Evolutionary conservation across 768 basidiomycete genomes (phyloP).

Genomic region (Pleurotus ostreatus): DNA sequence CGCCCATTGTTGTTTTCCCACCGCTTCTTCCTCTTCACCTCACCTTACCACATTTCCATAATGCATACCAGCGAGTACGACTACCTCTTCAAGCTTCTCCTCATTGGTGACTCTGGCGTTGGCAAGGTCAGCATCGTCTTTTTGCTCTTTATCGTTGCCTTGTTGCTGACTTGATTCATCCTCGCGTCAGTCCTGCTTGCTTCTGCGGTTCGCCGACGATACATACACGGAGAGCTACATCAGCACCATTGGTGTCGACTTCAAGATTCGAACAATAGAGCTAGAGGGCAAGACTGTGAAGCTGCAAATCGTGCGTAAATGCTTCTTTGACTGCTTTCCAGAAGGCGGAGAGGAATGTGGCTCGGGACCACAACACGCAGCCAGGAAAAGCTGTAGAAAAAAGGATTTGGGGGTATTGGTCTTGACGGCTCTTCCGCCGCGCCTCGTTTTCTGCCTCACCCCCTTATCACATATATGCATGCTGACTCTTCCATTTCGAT

Average conservation of each 20-base stretch:
- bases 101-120: constrained; percentile 95
- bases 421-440: not conserved
- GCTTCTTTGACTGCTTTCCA: constrained; percentile 10
- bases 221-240: constrained; percentile 98
- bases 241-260: constrained; percentile 96
- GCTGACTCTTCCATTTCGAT: constrained; percentile 23
- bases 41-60: constrained; percentile 17
- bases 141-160: constrained; percentile 19
- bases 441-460: not conserved
- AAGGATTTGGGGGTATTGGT: constrained; percentile 1
- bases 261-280: constrained; percentile 99
- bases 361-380: not conserved
- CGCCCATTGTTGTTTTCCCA: constrained; percentile 18
- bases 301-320: constrained; percentile 86
- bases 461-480: constrained; percentile 2
- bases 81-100: constrained; percentile 93
- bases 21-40: constrained; percentile 17
- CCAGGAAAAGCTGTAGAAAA: not conserved
- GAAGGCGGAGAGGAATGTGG: not conserved
- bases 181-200: constrained; percentile 71
- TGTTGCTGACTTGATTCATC: constrained; percentile 19
- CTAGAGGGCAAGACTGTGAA: constrained; percentile 98
- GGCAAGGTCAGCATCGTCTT: constrained; percentile 61
- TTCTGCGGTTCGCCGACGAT: constrained; percentile 92
- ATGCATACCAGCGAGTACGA: constrained; percentile 96